Evolutionary conservation across 176 grass and related monocot genomes (phyloP), one percentile per base, ranked within the genome.

Genomic region (Zoysia pacifica): DNA sequence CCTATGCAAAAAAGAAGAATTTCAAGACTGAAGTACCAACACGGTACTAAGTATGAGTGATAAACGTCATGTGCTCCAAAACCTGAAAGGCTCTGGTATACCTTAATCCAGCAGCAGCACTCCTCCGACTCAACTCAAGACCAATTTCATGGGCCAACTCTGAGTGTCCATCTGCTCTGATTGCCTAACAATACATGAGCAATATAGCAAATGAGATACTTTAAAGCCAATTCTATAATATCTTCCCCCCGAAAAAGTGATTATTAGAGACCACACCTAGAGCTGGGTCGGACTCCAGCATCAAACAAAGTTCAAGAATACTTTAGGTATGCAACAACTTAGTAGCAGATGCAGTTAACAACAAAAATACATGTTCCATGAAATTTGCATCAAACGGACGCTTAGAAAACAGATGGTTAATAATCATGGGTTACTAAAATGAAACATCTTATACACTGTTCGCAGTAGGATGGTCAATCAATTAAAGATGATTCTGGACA

Each of bases 71-170:
- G 35, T 83, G 67, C 60, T 58, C 42, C 47, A 5, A 4, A 50
- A 50, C 35, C 13, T 45, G 36, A 18, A 81, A 60, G 47, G 20
- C 2, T 19, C 53, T 52, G 5, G 5, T 74, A 55, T 81, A 95
- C 90, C 88, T 91, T 91, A 93, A 89, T 81, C 90, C 92, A 77
- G 52, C 81, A 48, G 76, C 76, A 76, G 81, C 76, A 87, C 92
- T 93, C 73, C 77, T 91, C 73, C 46, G 77, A 62, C 90, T 93
- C 71, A 93, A 85, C 61, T 89, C 92, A 77, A 91, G 78, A 69
- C 88, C 84, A 12, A 99, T 94, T 88, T 95, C 90, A 5, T 95
- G 81, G 65, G 86, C 87, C 51, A 95, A 75, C 67, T 89, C 44
- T 71, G 86, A 87, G 81, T 95, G 78, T 7, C 81, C 84, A 68